Evolutionary conservation across 2,329 filamentous ascomycete species (phyloP), one percentile per base, ranked within the genome.

Genomic region (Hypomyces rosellus): DNA sequence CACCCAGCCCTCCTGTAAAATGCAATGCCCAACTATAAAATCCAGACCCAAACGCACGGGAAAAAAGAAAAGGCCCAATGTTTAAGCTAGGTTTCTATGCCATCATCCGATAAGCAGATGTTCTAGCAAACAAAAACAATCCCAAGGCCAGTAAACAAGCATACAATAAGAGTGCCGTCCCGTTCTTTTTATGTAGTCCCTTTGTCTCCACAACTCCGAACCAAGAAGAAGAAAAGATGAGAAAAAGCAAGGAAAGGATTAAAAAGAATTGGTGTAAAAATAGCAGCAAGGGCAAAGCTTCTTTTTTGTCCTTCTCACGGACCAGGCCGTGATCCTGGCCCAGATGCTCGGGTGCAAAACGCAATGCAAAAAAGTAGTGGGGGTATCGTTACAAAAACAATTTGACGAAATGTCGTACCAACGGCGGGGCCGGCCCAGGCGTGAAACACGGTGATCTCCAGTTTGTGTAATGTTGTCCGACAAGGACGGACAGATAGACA

Each of bases 321-420:
- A 18, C 37, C 42, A 25, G 41, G 48, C 48, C 36, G 37, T 40
- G 30, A 50, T 41, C 48, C 48, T 38, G 20, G 42, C 14, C 36
- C 48, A 38, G 34, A 36, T 50, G 34, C 39, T 50, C 45, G 25
- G 25, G 25, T 20, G 25, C 25, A 30, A 25, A 41, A 25, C 7
- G 15, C 14, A 25, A 40, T 34, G 36, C 15, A 20, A 39, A 11
- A 41, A 20, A 30, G 22, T 16, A 45, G 30, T 15, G 25, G 41
- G 58, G 61, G 61, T 63, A 63, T 63, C 61, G 54, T 57, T 55
- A 55, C 54, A 60, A 52, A 52, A 46, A 47, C 18, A 45, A 48
- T 22, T 38, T 33, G 46, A 46, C 43, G 39, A 47, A 49, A 37
- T 51, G 15, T 42, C 39, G 15, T 22, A 42, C 15, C 39, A 22